Evolutionary conservation across 768 basidiomycete genomes (phyloP), one percentile per base, ranked within the genome.

Genomic region (Suillus subaureus): DNA sequence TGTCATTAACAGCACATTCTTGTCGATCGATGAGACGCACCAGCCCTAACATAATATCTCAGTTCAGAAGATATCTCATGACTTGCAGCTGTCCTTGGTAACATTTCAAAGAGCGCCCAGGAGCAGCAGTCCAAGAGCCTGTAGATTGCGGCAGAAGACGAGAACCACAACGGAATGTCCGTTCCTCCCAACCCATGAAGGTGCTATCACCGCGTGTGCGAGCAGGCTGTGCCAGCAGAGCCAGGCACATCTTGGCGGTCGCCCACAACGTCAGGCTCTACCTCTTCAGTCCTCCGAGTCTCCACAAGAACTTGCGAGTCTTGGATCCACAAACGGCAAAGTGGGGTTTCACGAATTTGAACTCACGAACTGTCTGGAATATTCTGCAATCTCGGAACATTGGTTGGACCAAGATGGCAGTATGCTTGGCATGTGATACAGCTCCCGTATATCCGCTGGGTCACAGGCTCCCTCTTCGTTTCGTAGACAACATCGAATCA

Each of bases 321-420:
- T 11, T 80, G 98, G 45, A 75, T 77, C 40, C 73, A 63, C 28
- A 97, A 99, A 74, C 91, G 96, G 18, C 12, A 96, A 99, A 75
- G 83, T 83, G 0, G 97, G 98, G 73, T 98, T 99, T 63, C 87
- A 92, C 58, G 95, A 98, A 74, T 99, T 99, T 62, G 97, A 99
- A 98, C 99, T 62, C 94, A 97, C 72, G 96, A 99, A 77, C 79
- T 99, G 52, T 87, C 93, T 33, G 94, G 97, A 77, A 97, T 99
- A 73, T 99, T 99, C 83, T 87, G 92, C 61, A 96, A 99, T 78
- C 80, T 99, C 51, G 96, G 96, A 52, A 96, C 94, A 16, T 83
- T 99, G 55, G 96, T 99, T 40, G 1, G 87, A 89, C 64, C 93
- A 98, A 74, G 97, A 99, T 76, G 96, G 96, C 18, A 86, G 87